These are phyloP conservation scores for Termitomyces titanicus DNA, from an alignment of 768 basidiomycete species.

Conservation along the genomic window DNA sequence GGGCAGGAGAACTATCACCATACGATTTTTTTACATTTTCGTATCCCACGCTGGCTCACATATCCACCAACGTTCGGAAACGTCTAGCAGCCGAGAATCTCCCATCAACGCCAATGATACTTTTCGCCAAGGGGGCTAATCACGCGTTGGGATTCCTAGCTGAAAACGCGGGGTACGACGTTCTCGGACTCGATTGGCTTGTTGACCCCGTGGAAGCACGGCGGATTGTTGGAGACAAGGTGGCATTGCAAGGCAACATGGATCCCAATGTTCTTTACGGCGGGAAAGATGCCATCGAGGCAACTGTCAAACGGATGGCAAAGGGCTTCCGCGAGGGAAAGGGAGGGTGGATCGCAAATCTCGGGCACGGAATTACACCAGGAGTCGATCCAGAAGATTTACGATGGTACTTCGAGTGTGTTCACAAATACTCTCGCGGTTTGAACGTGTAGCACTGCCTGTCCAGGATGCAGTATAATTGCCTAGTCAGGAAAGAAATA, in stretches of 20 bases:
- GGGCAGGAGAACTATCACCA: conserved; percentile 89
- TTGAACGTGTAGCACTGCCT: neutral
- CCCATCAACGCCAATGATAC: conserved; percentile 71
- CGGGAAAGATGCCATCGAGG: conserved; percentile 81
- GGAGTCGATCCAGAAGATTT: conserved; percentile 93
- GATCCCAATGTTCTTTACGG: conserved; percentile 89
- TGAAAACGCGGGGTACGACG: conserved; percentile 72
- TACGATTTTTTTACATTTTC: conserved; percentile 84
- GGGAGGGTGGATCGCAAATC: conserved; percentile 93
- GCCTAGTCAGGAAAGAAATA: neutral
- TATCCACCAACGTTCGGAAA: conserved; percentile 63
- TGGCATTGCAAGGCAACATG: conserved; percentile 88
- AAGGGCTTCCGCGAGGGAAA: conserved; percentile 63
- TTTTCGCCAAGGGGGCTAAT: conserved; percentile 95
- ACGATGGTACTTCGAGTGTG: conserved; percentile 86
- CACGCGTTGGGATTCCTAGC: conserved; percentile 60
- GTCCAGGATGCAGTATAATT: neutral
- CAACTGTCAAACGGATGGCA: conserved; percentile 79
- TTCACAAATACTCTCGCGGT: conserved; percentile 69
- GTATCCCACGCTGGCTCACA: conserved; percentile 71
- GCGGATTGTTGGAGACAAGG: conserved; percentile 51
- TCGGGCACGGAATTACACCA: conserved; percentile 97
- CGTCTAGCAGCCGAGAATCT: conserved; percentile 52
- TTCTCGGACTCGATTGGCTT: conserved; percentile 90
- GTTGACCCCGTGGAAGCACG: conserved; percentile 75